phyloP scores from a whole-genome alignment of 805 yeast genomes.

The Candida berthetii region DNA sequence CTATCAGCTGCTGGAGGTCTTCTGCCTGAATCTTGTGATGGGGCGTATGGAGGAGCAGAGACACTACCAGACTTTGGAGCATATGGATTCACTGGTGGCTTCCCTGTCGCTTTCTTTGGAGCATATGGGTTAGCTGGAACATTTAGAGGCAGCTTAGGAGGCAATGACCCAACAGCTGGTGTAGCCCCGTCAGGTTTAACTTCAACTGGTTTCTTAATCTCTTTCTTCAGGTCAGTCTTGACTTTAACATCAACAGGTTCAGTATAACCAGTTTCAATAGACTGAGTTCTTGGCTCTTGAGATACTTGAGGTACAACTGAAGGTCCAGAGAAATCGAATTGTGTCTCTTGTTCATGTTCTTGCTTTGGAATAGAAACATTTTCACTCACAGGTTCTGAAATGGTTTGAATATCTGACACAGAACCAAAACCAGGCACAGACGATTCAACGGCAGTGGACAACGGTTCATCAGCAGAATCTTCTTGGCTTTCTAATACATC shows the following conservation, averaged over 20 bases:
- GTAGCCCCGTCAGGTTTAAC: not conserved
- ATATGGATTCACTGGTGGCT: not conserved
- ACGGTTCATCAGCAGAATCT: not conserved
- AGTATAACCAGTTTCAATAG: not conserved
- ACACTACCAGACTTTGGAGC: not conserved
- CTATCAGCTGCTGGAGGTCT: conserved; percentile 1
- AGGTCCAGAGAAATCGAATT: no score
- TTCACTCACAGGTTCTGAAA: no score
- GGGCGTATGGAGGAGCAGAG: not conserved
- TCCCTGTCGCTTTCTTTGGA: not conserved
- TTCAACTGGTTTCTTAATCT: not conserved
- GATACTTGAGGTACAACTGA: no score
- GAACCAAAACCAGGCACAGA: not conserved
- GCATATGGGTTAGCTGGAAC: not conserved
- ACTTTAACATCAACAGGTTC: not conserved
- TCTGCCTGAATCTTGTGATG: not conserved
- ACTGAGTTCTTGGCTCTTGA: no score
- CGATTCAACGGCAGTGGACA: not conserved
- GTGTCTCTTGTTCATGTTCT: not conserved
- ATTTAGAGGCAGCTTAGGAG: not conserved
- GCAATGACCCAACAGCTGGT: not conserved
- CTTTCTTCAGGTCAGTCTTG: not conserved
- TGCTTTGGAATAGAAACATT: not conserved
- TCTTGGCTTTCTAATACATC: not conserved
- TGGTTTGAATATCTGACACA: not conserved